phyloP scores from a whole-genome alignment of 495 filamentous ascomycete species.

The Neurospora hispaniola region DNA sequence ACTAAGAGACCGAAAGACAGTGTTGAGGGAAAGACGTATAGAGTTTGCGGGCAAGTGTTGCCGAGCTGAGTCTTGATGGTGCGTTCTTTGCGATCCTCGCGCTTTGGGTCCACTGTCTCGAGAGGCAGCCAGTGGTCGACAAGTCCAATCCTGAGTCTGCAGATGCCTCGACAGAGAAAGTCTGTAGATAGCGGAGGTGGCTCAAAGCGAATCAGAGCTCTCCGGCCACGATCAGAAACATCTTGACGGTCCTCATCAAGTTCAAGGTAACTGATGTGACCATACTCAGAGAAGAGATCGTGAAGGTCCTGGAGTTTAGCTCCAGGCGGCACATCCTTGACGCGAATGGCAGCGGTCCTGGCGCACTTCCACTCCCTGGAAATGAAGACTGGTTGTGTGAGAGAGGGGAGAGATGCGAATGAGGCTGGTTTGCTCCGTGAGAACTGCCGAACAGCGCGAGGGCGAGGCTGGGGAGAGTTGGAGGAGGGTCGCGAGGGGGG shows the following conservation, averaged over 20 bases:
- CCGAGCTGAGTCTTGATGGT: slow-evolving; percentile 17
- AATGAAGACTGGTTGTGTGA: slow-evolving; percentile 2
- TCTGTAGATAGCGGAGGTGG: slow-evolving; percentile 22
- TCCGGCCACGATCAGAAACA: slow-evolving; percentile 1
- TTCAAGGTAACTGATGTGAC: slow-evolving; percentile 25
- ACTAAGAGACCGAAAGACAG: slow-evolving; percentile 47
- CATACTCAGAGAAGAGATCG: slow-evolving; percentile 15
- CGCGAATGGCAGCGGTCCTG: slow-evolving; percentile 12
- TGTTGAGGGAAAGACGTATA: slow-evolving; percentile 20
- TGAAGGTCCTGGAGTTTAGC: slow-evolving; percentile 19
- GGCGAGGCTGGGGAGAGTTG: background rate
- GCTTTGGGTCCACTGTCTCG: background rate
- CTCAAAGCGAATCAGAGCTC: slow-evolving; percentile 24
- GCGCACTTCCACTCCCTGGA: slow-evolving; percentile 17
- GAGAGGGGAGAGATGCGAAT: background rate
- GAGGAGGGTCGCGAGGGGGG: background rate
- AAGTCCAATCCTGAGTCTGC: slow-evolving; percentile 2
- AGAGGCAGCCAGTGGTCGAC: background rate
- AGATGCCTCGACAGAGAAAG: slow-evolving; percentile 11
- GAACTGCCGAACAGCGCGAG: background rate
- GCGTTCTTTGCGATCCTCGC: background rate
- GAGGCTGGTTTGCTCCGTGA: background rate
- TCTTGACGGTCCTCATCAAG: slow-evolving; percentile 16
- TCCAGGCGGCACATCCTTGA: slow-evolving; percentile 15
- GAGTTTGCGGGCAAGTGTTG: slow-evolving; percentile 15